phyloP scores from a whole-genome alignment of 345 rosid species.

The Euphorbia lathyris region DNA sequence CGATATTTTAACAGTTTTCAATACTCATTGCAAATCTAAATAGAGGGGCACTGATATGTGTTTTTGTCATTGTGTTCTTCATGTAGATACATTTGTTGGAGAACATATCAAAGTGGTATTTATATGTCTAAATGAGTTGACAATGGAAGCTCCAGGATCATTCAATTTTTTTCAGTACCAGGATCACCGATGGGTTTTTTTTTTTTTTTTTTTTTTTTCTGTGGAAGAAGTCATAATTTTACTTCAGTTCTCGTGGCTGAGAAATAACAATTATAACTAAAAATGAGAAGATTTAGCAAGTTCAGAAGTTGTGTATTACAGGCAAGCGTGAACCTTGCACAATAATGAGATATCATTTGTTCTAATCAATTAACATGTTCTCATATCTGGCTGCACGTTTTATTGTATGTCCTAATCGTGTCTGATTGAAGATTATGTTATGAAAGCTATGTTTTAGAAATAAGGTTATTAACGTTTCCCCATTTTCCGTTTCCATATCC shows the following conservation, averaged over 20 bases:
- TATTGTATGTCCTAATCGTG: too few relatives aligned
- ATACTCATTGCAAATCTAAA: background rate
- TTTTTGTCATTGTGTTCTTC: background rate
- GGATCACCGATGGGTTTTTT: constrained; percentile 4
- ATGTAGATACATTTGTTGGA: constrained; percentile 13
- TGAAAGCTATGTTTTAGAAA: too few relatives aligned
- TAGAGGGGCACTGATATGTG: background rate
- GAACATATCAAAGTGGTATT: background rate
- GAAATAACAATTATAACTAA: background rate
- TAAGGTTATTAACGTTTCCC: too few relatives aligned
- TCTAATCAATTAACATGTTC: background rate
- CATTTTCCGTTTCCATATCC: too few relatives aligned
- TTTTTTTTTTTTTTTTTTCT: too few relatives aligned
- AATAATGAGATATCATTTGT: background rate
- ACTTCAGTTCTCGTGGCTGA: background rate
- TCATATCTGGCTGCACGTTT: background rate
- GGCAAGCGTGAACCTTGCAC: background rate
- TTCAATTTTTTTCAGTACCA: background rate
- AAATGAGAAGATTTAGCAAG: background rate
- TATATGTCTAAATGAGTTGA: background rate
- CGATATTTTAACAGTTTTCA: background rate
- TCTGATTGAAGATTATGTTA: too few relatives aligned
- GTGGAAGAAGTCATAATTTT: background rate
- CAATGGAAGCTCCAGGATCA: background rate
- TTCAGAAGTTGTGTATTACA: background rate